Base-by-base conservation (phyloP, 306 rosid species). In the Vicia faba region DNA sequence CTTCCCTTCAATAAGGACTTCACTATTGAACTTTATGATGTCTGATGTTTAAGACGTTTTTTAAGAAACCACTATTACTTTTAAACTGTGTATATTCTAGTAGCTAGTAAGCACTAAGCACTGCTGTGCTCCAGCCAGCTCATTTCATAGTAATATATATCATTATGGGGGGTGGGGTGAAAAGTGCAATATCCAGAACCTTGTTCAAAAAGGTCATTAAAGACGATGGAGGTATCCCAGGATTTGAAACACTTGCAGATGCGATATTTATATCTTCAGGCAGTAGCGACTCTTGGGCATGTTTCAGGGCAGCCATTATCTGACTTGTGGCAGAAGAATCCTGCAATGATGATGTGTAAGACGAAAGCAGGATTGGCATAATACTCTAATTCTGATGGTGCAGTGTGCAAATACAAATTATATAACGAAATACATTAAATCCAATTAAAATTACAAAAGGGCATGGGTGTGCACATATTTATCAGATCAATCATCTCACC, bases 211-310 rank as follows among this genome's bases (percentile, higher is more conserved):
- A 92, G 63, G 89, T 19, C 96, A 92, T 89, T 72, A 92, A 83
- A 64, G 98, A 89, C 25, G 98, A 87, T 41, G 96, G 98, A 69
- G 95, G 98, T 69, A 92, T 84, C 84, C 98, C 98, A 45, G 98
- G 98, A 86, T 89, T 92, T 64, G 92, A 79, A 69, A 75, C 67
- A 81, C 83, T 85, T 70, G 98, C 91, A 65, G 85, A 61, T 4
- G 80, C 48, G 62, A 89, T 49, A 54, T 59, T 77, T 77, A 89
- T 73, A 73, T 82, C 82, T 73, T 84, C 80, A 53, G 89, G 82
- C 63, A 40, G 71, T 75, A 92, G 77, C 14, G 98, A 92, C 55
- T 85, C 91, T 80, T 77, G 88, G 11, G 98, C 95, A 70, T 26
- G 82, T 77, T 74, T 84, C 75, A 92, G 74, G 77, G 95, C 95